Conservation (phyloP, 192 early-diverging fungal species). For the Rhizophagus prolifer region DNA sequence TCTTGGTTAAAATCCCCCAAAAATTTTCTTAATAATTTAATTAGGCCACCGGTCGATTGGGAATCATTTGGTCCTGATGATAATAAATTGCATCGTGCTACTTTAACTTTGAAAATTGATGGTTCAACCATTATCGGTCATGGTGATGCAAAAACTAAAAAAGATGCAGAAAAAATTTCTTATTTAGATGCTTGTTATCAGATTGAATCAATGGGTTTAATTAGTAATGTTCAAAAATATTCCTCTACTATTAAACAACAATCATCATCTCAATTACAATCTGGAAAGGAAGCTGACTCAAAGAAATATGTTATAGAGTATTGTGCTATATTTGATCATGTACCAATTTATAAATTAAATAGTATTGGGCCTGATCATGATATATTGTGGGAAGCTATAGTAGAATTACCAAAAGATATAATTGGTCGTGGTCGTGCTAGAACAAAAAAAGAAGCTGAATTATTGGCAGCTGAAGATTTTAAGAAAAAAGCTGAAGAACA, state of each 20-base stretch:
- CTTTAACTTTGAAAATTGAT: conserved; percentile 9
- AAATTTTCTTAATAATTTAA: conserved; percentile 17
- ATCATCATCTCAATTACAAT: too few relatives aligned
- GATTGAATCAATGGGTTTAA: conserved; percentile 40
- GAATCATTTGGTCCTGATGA: conserved; percentile 21
- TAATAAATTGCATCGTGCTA: conserved; percentile 22
- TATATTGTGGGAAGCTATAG: conserved; percentile 13
- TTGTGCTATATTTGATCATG: conserved; percentile 27
- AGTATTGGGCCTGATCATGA: background rate
- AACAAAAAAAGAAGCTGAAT: conserved; percentile 38
- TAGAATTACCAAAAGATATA: conserved; percentile 35
- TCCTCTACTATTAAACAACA: too few relatives aligned
- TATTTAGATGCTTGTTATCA: conserved; percentile 40
- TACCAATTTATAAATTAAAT: conserved; percentile 9
- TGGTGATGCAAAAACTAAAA: conserved; percentile 44
- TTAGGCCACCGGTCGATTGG: background rate
- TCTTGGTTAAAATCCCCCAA: conserved; percentile 22
- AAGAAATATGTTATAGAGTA: conserved; percentile 25
- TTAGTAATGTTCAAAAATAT: conserved; percentile 35
- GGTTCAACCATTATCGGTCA: conserved; percentile 29
- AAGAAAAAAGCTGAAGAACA: conserved; percentile 39
- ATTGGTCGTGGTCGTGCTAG: conserved; percentile 38
- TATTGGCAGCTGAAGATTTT: conserved; percentile 39
- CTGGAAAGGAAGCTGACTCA: conserved; percentile 24
- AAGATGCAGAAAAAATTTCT: conserved; percentile 44